Evolutionary conservation across 176 grass and related monocot species (phyloP), one percentile per base, ranked within the genome.

Genomic region (Ensete glaucum): DNA sequence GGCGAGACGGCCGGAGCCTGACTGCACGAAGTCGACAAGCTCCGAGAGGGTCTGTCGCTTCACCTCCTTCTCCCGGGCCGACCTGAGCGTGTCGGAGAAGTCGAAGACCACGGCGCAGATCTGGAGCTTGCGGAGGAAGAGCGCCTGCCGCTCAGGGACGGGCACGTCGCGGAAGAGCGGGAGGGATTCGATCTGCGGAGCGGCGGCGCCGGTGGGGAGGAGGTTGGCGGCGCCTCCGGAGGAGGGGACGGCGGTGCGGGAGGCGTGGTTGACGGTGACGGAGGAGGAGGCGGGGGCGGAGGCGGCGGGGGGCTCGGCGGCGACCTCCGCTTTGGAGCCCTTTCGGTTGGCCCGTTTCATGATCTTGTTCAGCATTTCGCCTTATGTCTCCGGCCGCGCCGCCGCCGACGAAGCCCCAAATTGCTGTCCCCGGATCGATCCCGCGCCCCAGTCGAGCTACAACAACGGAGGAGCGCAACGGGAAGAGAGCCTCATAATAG

Each of bases 1-100:
- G 3, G 64, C 20, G 64, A 67, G 24, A 12, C 64, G 64, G 12
- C 24, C 64, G 3, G 25, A 67, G 64, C 64, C 64, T 10, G 64
- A 67, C 27, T 67, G 64, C 24, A 67, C 27, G 25, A 67, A 67
- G 27, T 67, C 64, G 24, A 67, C 64, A 13, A 67, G 64, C 24
- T 67, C 64, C 24, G 27, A 43, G 17, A 67, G 2, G 25, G 24
- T 16, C 64, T 43, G 26, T 11, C 63, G 23, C 63, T 65, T 65
- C 63, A 27, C 21, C 10, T 65, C 63, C 63, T 65, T 65, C 23
- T 65, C 63, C 9, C 63, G 63, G 63, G 63, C 21, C 63, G 4
- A 24, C 8, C 25, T 21, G 9, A 65, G 10, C 23, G 20, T 12
- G 63, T 65, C 63, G 63, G 63, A 65, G 63, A 65, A 65, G 23